Evolutionary conservation across 2,329 filamentous ascomycete genomes (phyloP).

Genomic region (Fusarium fujikuroi): DNA sequence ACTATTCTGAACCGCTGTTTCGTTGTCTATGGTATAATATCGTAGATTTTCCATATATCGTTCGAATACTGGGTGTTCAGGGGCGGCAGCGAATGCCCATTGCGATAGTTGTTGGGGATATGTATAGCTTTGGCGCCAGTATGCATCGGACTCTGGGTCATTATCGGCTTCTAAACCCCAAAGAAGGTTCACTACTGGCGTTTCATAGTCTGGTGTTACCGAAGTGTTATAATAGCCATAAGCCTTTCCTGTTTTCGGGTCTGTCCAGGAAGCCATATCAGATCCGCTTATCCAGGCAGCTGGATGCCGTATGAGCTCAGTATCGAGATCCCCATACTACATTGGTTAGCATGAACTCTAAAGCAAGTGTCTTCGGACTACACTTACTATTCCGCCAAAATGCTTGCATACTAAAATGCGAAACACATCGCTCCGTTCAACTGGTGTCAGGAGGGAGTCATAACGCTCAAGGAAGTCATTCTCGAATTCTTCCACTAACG

Average conservation of each 20-base stretch:
- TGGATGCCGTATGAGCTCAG: not conserved
- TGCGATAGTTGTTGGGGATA: constrained; percentile 4
- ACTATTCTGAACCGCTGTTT: not conserved
- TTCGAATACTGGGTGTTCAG: not conserved
- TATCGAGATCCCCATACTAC: not conserved
- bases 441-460: not conserved
- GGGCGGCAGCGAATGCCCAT: constrained; percentile 1
- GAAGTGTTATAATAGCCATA: not conserved
- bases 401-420: constrained; percentile 2
- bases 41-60: not conserved
- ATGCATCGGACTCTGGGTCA: not conserved
- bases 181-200: not conserved
- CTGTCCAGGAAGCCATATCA: not conserved
- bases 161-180: constrained; percentile 5
- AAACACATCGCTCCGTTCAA: constrained; percentile 1
- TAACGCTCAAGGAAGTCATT: not conserved
- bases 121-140: not conserved
- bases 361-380: rapidly evolving
- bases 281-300: not conserved
- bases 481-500: not conserved
- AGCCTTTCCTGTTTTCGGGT: not conserved
- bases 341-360: not conserved
- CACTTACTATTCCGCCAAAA: not conserved
- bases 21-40: not conserved
- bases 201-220: not conserved